A percentile compares a stretch with the other conserved stretches of the same genome.
These are phyloP conservation scores for Fragosphaeria purpurea DNA, from an alignment of 2,329 filamentous ascomycete species.

Conservation along the genomic window DNA sequence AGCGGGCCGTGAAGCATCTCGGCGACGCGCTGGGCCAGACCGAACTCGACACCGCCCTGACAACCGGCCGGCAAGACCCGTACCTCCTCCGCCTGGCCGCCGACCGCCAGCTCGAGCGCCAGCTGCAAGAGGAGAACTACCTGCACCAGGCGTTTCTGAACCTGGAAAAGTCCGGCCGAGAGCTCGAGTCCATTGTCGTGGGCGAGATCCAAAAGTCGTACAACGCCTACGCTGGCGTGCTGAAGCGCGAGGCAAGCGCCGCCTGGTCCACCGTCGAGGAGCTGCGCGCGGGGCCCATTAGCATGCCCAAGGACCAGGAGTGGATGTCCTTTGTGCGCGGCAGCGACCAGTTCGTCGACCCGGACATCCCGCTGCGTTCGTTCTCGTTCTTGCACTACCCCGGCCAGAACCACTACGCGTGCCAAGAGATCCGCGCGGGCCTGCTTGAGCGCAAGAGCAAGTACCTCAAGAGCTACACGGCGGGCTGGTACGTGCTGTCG, in stretches of 20 bases:
- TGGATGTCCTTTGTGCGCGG: constrained; percentile 75
- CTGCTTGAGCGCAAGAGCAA: constrained; percentile 97
- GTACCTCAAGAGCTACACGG: constrained; percentile 93
- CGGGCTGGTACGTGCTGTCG: constrained; percentile 94
- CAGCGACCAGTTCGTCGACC: constrained; percentile 81
- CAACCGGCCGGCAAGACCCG: constrained; percentile 81
- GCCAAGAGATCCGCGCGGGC: constrained; percentile 78
- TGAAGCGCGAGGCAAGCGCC: constrained; percentile 83
- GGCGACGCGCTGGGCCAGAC: constrained; percentile 72
- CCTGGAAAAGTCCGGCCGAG: constrained; percentile 83
- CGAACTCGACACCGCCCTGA: constrained; percentile 64
- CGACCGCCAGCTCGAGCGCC: constrained; percentile 81
- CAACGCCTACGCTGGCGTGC: constrained; percentile 81
- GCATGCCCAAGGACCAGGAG: constrained; percentile 91
- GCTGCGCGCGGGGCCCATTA: constrained; percentile 71
- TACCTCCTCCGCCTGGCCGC: constrained; percentile 79
- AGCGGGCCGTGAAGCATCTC: constrained; percentile 67
- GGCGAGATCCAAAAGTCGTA: constrained; percentile 98
- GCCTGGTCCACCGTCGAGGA: constrained; percentile 69
- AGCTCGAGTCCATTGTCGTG: constrained; percentile 92
- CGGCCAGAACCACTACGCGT: constrained; percentile 72
- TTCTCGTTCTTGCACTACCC: constrained; percentile 82
- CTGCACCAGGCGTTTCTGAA: constrained; percentile 92
- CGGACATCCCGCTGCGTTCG: constrained; percentile 65
- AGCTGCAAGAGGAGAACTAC: constrained; percentile 96